Evolutionary conservation across 2,329 filamentous ascomycete species (phyloP), one percentile per base, ranked within the genome.

Genomic region (Cercospora canescens): DNA sequence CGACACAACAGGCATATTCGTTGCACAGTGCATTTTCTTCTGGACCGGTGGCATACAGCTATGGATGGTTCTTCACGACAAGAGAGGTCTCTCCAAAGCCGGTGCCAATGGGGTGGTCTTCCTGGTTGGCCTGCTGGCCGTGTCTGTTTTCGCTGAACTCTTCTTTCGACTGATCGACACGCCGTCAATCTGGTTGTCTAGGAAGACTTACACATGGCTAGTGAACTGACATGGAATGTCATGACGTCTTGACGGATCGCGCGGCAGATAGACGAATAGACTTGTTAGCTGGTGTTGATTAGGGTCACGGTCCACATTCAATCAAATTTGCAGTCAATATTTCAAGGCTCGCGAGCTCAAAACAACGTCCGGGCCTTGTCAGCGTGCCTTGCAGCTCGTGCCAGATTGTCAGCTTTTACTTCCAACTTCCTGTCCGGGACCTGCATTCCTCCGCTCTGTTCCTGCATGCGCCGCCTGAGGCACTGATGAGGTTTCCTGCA

Each of bases 21-120:
- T 72, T 4, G 73, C 71, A 0, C 72, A 74, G 30, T 71, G 68
- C 48, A 69, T 75, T 14, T 55, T 75, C 48, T 72, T 75, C 64
- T 76, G 72, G 69, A 74, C 72, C 1, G 71, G 64, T 3, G 73
- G 74, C 26, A 74, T 75, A 60, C 73, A 74, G 57, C 66, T 76
- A 2, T 76, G 67, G 67, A 64, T 76, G 1, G 65, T 65, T 39
- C 67, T 75, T 28, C 59, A 66, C 45, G 64, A 66, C 14, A 30
- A 69, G 0, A 39, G 50, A 9, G 67, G 64, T 5, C 28, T 67
- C 8, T 62, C 45, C n/a, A 67, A 59, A 2, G 68, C 72, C 8
- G 35, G 64, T n/a, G 68, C 74, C 14, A 76, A 76, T 21, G 65
- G 67, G 4, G 69, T 70, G 1, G 74, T 74, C 9, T 72, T 75